Percentiles rank a stretch among this genome's conserved stretches.
Conservation (phyloP, 805 yeast genomes). For the Candida insectalens region DNA sequence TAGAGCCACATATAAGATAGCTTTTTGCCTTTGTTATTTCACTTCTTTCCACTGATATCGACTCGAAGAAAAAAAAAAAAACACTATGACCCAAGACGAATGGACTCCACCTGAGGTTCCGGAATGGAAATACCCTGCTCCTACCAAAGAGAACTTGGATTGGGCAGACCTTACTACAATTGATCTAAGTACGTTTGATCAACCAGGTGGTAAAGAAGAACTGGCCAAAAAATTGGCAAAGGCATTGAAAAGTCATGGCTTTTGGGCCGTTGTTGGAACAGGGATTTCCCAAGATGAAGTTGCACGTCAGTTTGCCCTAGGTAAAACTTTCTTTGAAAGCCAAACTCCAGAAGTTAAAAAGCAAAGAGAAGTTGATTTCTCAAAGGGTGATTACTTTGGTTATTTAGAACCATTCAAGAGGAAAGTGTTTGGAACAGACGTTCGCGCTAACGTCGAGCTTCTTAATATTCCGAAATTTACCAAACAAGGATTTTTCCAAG, state of each 20-base stretch:
- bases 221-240: neutral
- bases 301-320: neutral
- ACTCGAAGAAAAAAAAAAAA: no score
- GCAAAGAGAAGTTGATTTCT: no score
- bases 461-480: no score
- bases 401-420: no score
- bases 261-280: neutral
- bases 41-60: no score
- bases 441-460: no score
- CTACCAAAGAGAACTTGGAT: neutral
- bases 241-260: neutral
- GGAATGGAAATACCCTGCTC: neutral
- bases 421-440: no score
- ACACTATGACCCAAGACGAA: neutral
- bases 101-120: neutral
- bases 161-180: neutral
- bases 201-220: neutral
- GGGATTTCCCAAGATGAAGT: neutral
- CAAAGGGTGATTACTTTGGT: no score
- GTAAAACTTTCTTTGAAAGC: neutral
- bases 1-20: no score
- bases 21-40: no score
- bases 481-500: no score
- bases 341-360: neutral
- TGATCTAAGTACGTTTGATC: neutral